These are phyloP conservation scores for Wallacemonas sp. DNA, from an alignment of 208 protist species.

Conservation along the genomic window DNA sequence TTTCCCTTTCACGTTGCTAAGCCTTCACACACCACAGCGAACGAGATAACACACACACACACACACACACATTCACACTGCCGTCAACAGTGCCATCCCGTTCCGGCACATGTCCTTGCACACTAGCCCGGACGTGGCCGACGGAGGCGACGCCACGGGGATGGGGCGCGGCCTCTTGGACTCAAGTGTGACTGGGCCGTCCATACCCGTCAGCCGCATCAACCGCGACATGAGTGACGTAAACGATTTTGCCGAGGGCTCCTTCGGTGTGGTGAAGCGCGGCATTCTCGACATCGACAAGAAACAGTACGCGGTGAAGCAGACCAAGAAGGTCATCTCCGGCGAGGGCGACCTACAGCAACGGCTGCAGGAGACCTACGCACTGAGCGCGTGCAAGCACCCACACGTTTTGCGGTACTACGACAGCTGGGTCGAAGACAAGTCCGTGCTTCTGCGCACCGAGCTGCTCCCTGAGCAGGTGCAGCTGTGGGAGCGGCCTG, in stretches of 20 bases:
- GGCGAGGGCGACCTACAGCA: constrained; percentile 79
- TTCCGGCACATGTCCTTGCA: too few relatives aligned
- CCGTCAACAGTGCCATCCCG: background rate
- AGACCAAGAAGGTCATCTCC: constrained; percentile 63
- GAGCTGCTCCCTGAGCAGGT: constrained; percentile 61
- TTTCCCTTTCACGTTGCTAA: too few relatives aligned
- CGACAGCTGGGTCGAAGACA: constrained; percentile 85
- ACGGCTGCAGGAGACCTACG: constrained; percentile 78
- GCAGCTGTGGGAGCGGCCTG: constrained; percentile 25
- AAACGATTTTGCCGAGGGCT: constrained; percentile 57
- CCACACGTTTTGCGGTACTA: constrained; percentile 85
- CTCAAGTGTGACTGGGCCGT: constrained; percentile 29
- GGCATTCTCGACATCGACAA: constrained; percentile 58
- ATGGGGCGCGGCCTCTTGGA: too few relatives aligned
- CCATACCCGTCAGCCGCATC: constrained; percentile 51
- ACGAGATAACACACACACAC: background rate
- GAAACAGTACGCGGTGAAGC: constrained; percentile 78
- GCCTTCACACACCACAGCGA: background rate
- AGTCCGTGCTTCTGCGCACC: constrained; percentile 69
- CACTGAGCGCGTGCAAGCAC: constrained; percentile 64
- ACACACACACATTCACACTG: background rate
- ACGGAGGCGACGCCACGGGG: background rate
- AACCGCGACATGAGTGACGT: constrained; percentile 77
- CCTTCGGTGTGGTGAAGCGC: constrained; percentile 68
- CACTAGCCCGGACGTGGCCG: too few relatives aligned